Evolutionary conservation across 768 basidiomycete genomes (phyloP).

Genomic region (Tylopilus subfusipes): DNA sequence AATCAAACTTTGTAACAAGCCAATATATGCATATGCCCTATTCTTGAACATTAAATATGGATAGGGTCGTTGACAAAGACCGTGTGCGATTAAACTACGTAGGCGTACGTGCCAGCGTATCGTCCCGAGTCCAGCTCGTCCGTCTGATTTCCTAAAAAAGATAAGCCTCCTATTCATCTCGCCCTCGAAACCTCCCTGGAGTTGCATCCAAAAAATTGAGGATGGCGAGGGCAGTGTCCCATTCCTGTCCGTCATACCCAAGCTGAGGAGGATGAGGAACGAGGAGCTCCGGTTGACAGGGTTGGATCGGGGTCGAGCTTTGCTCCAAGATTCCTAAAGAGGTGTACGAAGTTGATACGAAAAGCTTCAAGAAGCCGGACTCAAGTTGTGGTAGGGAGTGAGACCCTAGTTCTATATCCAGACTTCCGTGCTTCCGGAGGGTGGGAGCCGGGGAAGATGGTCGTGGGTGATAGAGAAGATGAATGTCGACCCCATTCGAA

Average conservation of each 20-base stretch:
- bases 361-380: slow-evolving; percentile 55
- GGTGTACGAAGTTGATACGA: slow-evolving; percentile 50
- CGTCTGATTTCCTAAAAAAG: neutral
- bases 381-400: slow-evolving; percentile 43
- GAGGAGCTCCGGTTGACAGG: slow-evolving; percentile 9
- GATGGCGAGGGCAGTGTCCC: slow-evolving; percentile 29
- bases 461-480: slow-evolving; percentile 52
- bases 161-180: neutral
- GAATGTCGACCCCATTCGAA: slow-evolving; percentile 50
- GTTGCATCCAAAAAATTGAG: slow-evolving; percentile 19
- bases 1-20: too few species aligned
- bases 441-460: slow-evolving; percentile 38
- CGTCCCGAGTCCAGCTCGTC: slow-evolving; percentile 13
- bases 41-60: neutral
- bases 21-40: neutral
- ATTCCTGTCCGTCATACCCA: slow-evolving; percentile 22
- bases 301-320: slow-evolving; percentile 24
- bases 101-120: neutral
- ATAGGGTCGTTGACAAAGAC: neutral
- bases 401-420: slow-evolving; percentile 40
- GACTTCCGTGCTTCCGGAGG: slow-evolving; percentile 37
- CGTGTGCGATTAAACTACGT: neutral
- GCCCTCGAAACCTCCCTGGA: neutral
- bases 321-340: slow-evolving; percentile 51
- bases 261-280: slow-evolving; percentile 3